Percentiles rank a stretch among this genome's conserved stretches.
Evolutionary conservation across 2,329 filamentous ascomycete species (phyloP).

Genomic region (Microcyclosporella mali): DNA sequence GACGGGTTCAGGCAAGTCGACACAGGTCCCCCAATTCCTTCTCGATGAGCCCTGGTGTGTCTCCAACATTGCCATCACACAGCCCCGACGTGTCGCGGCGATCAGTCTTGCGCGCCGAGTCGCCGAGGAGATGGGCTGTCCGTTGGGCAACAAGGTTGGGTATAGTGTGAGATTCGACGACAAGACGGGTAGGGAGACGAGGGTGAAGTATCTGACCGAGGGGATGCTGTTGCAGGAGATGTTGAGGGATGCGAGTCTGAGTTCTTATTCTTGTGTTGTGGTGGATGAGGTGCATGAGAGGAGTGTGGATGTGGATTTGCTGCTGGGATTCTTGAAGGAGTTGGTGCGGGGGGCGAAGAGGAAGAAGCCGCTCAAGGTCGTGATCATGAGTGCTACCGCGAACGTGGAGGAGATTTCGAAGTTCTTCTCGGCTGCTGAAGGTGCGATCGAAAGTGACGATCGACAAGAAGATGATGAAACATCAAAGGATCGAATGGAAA

Average conservation of each 20-base stretch:
- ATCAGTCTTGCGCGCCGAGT: conserved; percentile 86
- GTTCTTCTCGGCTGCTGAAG: conserved; percentile 67
- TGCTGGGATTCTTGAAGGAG: conserved; percentile 80
- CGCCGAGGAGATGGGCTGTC: conserved; percentile 69
- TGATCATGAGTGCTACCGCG: conserved; percentile 95
- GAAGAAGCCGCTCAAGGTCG: conserved; percentile 67
- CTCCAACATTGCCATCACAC: conserved; percentile 85
- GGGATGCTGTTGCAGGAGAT: conserved; percentile 95
- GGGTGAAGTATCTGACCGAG: conserved; percentile 91
- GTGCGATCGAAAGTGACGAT: not conserved
- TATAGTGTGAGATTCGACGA: conserved; percentile 96
- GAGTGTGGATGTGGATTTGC: conserved; percentile 86
- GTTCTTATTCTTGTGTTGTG: conserved; percentile 80
- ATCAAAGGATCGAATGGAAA: not conserved
- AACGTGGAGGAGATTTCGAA: conserved; percentile 70
- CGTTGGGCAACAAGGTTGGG: conserved; percentile 64
- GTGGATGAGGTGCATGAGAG: conserved; percentile 97
- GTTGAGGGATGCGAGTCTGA: conserved; percentile 72
- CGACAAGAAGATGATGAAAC: conserved; percentile 7
- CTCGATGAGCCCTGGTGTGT: conserved; percentile 73
- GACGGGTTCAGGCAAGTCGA: conserved; percentile 94
- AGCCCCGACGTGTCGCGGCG: conserved; percentile 87
- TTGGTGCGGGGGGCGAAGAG: conserved; percentile 59
- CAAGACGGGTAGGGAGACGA: conserved; percentile 66
- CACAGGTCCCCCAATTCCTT: conserved; percentile 89